These are phyloP conservation scores for Bipolaris sorokiniana DNA, from an alignment of 2,329 filamentous ascomycete species.

Conservation along the genomic window DNA sequence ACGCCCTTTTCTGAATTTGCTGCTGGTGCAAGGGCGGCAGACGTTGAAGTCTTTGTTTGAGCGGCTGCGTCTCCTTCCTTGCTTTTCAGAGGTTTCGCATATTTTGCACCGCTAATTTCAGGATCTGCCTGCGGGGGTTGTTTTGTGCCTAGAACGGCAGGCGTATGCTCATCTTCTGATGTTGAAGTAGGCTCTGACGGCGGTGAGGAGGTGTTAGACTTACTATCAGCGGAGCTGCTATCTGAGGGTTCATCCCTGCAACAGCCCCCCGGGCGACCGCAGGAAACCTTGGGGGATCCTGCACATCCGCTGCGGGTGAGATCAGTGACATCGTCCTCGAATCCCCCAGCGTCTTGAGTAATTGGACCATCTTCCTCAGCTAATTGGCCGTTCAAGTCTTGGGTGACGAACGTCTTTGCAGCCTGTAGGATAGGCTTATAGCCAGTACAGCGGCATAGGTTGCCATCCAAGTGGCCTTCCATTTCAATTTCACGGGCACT, in stretches of 20 bases:
- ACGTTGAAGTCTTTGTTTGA: conserved; percentile 60
- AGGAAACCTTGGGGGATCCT: conserved; percentile 39
- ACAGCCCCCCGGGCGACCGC: conserved; percentile 47
- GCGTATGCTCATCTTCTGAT: conserved; percentile 39
- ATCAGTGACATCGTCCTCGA: conserved; percentile 36
- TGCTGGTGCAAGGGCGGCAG: conserved; percentile 42
- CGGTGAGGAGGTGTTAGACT: conserved; percentile 36
- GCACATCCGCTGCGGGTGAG: conserved; percentile 32
- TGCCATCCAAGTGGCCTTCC: conserved; percentile 77
- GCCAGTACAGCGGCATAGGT: conserved; percentile 90
- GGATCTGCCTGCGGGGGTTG: conserved; percentile 30
- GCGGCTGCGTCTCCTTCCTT: conserved; percentile 31
- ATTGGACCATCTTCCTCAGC: conserved; percentile 53
- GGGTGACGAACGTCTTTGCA: conserved; percentile 80
- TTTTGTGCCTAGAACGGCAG: conserved; percentile 31
- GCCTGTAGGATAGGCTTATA: conserved; percentile 93
- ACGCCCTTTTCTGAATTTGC: conserved; percentile 60
- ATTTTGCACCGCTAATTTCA: conserved; percentile 38
- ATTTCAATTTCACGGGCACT: conserved; percentile 47
- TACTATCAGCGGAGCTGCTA: conserved; percentile 36
- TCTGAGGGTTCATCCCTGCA: conserved; percentile 44
- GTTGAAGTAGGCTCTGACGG: conserved; percentile 36
- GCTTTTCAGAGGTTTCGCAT: conserved; percentile 46
- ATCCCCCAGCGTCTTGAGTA: conserved; percentile 56
- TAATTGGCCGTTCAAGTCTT: conserved; percentile 54